Evolutionary conservation across 225 moss, liverwort and hornwort genomes (phyloP).

Genomic region (Thuidium tamariscinum): DNA sequence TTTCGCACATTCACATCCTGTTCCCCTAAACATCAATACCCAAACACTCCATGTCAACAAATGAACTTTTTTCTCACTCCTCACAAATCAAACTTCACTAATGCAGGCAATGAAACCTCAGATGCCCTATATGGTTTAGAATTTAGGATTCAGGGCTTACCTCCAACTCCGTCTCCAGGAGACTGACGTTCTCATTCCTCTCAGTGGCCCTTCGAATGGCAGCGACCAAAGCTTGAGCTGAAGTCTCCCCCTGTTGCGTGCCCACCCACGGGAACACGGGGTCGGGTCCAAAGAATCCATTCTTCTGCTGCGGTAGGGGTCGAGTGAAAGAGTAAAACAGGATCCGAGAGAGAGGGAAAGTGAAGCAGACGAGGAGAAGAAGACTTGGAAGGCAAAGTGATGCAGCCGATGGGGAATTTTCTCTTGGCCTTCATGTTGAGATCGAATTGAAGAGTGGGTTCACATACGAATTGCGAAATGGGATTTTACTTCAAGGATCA

Average conservation of each 20-base stretch:
- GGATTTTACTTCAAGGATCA: neutral
- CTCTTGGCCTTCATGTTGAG: neutral
- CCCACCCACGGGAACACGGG: neutral
- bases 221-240: neutral
- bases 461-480: neutral
- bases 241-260: neutral
- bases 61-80: neutral
- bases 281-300: neutral
- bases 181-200: neutral
- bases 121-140: neutral
- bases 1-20: neutral
- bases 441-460: neutral
- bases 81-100: neutral
- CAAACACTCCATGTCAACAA: neutral
- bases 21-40: neutral
- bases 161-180: neutral
- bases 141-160: neutral
- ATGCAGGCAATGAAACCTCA: neutral
- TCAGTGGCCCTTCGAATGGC: neutral
- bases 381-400: neutral
- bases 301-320: no score
- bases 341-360: neutral
- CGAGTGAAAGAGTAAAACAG: neutral
- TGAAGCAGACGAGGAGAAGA: neutral
- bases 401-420: neutral